Base-by-base conservation (phyloP, 2,329 filamentous ascomycete genomes). In the Colletotrichum trifolii region DNA sequence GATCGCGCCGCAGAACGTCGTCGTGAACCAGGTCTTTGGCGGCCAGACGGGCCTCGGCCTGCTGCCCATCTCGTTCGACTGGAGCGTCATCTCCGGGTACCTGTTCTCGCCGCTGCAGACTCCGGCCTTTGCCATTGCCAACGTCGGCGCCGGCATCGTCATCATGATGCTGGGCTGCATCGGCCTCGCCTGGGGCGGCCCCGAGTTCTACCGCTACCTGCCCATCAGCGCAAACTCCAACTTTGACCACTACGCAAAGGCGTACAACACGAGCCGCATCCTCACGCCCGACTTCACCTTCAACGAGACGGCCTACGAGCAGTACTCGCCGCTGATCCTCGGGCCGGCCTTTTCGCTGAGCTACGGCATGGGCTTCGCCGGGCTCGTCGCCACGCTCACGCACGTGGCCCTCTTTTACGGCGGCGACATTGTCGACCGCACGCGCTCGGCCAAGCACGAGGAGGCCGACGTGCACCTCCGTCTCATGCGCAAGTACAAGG, bases 11-110 rank as follows among this genome's bases (percentile, higher is more conserved):
- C 79, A 88, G 55, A 88, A 83, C 63, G 78, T 85, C 5, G 72
- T 86, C n/a, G 74, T 89, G 67, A 89, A 89, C 73, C 87, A 89
- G 74, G 70, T 89, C n/a, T 88, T 89, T 66, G 87, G 87, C 6
- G 84, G 84, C 3, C 81, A 79, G 68, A 85, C 84, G 12, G 87
- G 87, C 1, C 77, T 89, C 33, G 87, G 86, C 1, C 74, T 89
- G 13, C 81, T 89, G 61, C 87, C 87, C 7, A 82, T 87, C n/a
- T 87, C 85, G 0, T 89, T 89, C 66, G 82, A 84, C 69, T 84
- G 82, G 80, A 78, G 76, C 4, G 74, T 77, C 60, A 75, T 84
- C 69, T 82, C 81, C 42, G 83, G 82, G 36, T 86, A 82, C 72
- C 68, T 85, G 33, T 73, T 75, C 48, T 85, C 82, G 10, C 83